Evolutionary conservation across 1,284 basidiomycete genomes (phyloP), one percentile per base, ranked within the genome.

Genomic region (Hymenochaete sp.): DNA sequence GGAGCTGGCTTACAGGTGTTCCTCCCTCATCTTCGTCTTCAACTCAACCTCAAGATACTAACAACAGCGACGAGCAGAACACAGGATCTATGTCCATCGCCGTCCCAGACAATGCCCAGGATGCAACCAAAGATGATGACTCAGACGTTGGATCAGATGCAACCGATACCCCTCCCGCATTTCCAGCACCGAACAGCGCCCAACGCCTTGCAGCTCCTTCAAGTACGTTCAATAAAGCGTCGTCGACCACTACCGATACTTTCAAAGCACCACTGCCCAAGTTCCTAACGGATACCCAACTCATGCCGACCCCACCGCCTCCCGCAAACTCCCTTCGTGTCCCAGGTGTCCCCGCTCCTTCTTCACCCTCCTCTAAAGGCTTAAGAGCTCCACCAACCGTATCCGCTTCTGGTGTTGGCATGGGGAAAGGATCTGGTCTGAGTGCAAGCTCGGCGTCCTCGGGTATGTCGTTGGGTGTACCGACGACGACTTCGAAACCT

Each of bases 131-230:
- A 9, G 67, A 71, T 11, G 72, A 71, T 3, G 72, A 73, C 13
- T 70, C 72, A 38, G 72, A 71, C 24, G 69, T 71, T 3, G 61
- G 66, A 1, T 45, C 48, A 10, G 43, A 49, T 25, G 24, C 38
- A 49, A 73, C 81, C 50, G 83, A 92, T 55, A 59, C 62, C 2
- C 82, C 90, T 1, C 92, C 93, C 3, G 77, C 80, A 0, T 96
- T 96, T 61, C 93, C 93, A 4, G 75, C 80, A 19, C 67, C 79
- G 3, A 73, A 79, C 59, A 93, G 90, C 46, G 80, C 82, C 11
- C 93, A 96, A 58, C 81, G 92, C n/a, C 65, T 63, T 4, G 47
- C 53, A 21, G 36, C 51, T 24, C 35, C 48, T n/a, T 16, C 14
- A 8, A 35, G 21, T n/a, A n/a, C 13, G 8, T 4, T 4, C 14